phyloP scores from a whole-genome alignment of 306 rosid genomes.

The Malus sylvestris region DNA sequence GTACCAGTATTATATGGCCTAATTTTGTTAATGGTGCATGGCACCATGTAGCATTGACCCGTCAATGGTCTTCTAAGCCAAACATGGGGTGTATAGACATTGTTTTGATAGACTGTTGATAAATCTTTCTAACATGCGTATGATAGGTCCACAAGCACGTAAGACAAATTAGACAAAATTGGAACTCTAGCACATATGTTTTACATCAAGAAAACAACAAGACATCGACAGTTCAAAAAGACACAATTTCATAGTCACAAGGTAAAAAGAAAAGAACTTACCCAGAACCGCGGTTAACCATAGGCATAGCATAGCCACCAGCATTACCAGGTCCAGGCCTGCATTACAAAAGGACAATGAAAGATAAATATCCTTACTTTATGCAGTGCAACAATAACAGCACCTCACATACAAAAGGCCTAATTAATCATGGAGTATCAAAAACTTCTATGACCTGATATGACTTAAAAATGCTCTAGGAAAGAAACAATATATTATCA shows the following conservation, averaged over 20 bases:
- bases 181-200: not conserved
- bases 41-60: too few relatives aligned
- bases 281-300: constrained; percentile 53
- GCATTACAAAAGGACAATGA: constrained; percentile 6
- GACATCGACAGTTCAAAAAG: not conserved
- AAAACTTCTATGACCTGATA: not conserved
- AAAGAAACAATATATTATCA: not conserved
- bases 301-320: constrained; percentile 38
- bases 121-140: too few relatives aligned
- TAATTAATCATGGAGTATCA: not conserved
- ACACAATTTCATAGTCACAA: not conserved
- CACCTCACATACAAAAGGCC: not conserved
- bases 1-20: too few relatives aligned
- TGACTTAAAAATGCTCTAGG: not conserved
- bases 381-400: not conserved
- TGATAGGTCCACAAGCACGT: too few relatives aligned
- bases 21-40: too few relatives aligned
- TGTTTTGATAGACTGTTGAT: too few relatives aligned
- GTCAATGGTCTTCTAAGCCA: too few relatives aligned
- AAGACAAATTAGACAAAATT: too few relatives aligned
- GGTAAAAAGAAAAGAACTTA: constrained; percentile 23
- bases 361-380: not conserved
- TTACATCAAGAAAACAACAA: not conserved
- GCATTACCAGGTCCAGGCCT: constrained; percentile 56
- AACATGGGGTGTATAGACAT: too few relatives aligned